Conservation (phyloP, 2,329 filamentous ascomycete species). For the Berkeleyomyces basicola region DNA sequence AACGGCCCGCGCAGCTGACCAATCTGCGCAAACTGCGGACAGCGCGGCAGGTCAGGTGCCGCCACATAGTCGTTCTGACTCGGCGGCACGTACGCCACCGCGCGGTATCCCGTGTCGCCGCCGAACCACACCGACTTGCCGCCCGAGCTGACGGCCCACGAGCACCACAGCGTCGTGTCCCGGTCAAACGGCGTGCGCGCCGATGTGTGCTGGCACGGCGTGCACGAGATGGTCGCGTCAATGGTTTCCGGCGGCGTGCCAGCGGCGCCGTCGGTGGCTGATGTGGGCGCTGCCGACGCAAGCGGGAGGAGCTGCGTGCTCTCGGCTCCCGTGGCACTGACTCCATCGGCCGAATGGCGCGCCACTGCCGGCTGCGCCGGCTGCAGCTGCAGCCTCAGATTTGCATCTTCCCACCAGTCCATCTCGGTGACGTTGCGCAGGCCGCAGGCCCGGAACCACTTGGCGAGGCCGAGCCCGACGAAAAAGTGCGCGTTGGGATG, state of each 20-base stretch:
- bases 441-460: constrained; percentile 60
- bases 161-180: constrained; percentile 68
- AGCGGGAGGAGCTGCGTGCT: neutral
- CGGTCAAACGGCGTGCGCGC: constrained; percentile 53
- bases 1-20: constrained; percentile 69
- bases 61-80: constrained; percentile 53
- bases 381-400: constrained; percentile 39
- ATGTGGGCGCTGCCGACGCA: neutral
- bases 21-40: constrained; percentile 74
- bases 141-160: constrained; percentile 62
- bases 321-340: neutral
- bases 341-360: neutral
- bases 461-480: constrained; percentile 64
- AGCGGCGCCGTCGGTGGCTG: constrained; percentile 17
- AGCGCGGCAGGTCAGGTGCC: constrained; percentile 50
- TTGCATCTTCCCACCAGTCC: constrained; percentile 85
- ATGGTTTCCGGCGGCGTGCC: constrained; percentile 33
- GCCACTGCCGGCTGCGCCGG: constrained; percentile 16
- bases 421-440: constrained; percentile 69
- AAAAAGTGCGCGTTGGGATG: constrained; percentile 78
- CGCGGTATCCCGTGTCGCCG: constrained; percentile 80
- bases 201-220: constrained; percentile 73
- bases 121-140: constrained; percentile 73
- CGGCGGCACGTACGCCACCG: constrained; percentile 48
- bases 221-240: constrained; percentile 54